A percentile compares a stretch with the other conserved stretches of the same genome.
Conservation (phyloP, 2,329 filamentous ascomycete genomes). For the Bertia moriformis region DNA sequence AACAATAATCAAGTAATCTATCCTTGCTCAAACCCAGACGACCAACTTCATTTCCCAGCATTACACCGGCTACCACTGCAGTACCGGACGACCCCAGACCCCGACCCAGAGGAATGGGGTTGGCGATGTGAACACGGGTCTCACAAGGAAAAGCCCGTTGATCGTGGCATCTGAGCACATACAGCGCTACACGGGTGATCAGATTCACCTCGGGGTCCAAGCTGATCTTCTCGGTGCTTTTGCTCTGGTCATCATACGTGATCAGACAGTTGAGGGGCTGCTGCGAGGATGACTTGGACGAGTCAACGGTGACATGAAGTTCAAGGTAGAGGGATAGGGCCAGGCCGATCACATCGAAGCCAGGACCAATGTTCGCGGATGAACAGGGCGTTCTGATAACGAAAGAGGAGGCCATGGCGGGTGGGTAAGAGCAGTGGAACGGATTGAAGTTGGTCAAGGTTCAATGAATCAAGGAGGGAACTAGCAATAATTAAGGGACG, state of each 20-base stretch:
- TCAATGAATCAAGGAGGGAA: no score
- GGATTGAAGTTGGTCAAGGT: no score
- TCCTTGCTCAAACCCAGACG: slow-evolving; percentile 49
- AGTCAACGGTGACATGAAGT: slow-evolving; percentile 43
- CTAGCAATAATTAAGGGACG: no score
- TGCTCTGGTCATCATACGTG: slow-evolving; percentile 49
- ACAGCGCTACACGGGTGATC: slow-evolving; percentile 58
- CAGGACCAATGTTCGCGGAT: slow-evolving; percentile 64
- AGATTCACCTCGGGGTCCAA: slow-evolving; percentile 53
- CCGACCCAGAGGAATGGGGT: slow-evolving; percentile 56
- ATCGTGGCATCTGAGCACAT: slow-evolving; percentile 57
- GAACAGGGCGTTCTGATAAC: slow-evolving; percentile 50
- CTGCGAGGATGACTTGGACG: slow-evolving; percentile 17
- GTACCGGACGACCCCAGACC: slow-evolving; percentile 60
- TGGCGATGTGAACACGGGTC: slow-evolving; percentile 57
- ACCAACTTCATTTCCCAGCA: slow-evolving; percentile 55
- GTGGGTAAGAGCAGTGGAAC: neutral
- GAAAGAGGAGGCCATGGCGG: slow-evolving; percentile 11
- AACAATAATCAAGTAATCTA: slow-evolving; percentile 57
- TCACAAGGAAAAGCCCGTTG: slow-evolving; percentile 47
- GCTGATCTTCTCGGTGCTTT: slow-evolving; percentile 40
- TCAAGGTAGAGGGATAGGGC: slow-evolving; percentile 59
- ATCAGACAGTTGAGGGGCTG: slow-evolving; percentile 48
- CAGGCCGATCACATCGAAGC: slow-evolving; percentile 63
- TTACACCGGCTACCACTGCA: slow-evolving; percentile 58